phyloP scores from a whole-genome alignment of 305 asterid genomes.

The Fraxinus angustifolia region DNA sequence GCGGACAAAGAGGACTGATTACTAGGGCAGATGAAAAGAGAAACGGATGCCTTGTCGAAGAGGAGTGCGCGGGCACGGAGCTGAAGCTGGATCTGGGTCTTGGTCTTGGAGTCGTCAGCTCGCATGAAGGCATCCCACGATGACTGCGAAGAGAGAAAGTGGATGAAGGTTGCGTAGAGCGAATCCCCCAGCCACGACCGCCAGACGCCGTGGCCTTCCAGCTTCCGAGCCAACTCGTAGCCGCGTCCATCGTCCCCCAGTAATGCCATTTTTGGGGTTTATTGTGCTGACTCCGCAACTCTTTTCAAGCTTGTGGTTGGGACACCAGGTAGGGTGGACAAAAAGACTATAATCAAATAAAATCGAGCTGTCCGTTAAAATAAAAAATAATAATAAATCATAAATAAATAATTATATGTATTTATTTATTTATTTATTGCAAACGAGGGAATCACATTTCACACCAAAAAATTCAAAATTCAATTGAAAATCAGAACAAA shows the following conservation, averaged over 20 bases:
- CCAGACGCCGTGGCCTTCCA: slow-evolving; percentile 84
- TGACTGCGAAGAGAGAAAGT: slow-evolving; percentile 62
- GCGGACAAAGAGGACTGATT: slow-evolving; percentile 23
- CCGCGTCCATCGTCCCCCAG: slow-evolving; percentile 86
- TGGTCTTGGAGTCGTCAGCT: slow-evolving; percentile 51
- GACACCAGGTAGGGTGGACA: no score
- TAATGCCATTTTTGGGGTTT: slow-evolving; percentile 43
- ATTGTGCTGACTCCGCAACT: background rate
- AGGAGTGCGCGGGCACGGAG: slow-evolving; percentile 95
- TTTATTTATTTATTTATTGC: no score
- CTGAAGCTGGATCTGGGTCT: slow-evolving; percentile 73
- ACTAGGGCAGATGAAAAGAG: slow-evolving; percentile 41
- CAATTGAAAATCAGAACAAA: no score
- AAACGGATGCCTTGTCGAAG: slow-evolving; percentile 71
- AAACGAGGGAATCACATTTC: no score
- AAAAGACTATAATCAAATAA: no score
- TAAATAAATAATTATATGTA: no score
- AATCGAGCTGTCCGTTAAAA: no score
- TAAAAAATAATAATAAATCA: no score
- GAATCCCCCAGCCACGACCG: slow-evolving; percentile 86
- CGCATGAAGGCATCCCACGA: slow-evolving; percentile 87
- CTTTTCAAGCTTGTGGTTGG: no score
- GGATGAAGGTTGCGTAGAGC: slow-evolving; percentile 57
- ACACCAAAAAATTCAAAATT: no score
- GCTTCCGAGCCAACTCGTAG: slow-evolving; percentile 87